Base-by-base conservation (phyloP, 306 rosid genomes). In the Cucurbita pepo region DNA sequence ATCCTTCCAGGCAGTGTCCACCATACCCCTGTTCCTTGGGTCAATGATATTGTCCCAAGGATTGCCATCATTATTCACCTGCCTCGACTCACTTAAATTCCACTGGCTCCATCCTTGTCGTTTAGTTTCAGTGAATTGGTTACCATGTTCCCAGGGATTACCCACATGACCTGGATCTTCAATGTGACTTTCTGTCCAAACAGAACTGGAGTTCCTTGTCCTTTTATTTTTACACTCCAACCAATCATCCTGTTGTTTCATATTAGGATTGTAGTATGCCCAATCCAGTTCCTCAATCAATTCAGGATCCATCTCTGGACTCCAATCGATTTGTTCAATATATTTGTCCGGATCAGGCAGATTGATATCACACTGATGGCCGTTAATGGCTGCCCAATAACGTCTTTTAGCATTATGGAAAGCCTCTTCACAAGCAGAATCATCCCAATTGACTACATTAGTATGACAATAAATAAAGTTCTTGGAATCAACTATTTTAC, bases 381-480 rank as follows among this genome's bases (percentile, higher is more conserved):
- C 85, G 70, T 90, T 88, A 60, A 87, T 77, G 73, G 81, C 83
- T 30, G 84, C 83, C 97, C 96, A 87, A 75, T 80, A 93, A 51
- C 64, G 78, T 22, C 50, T 83, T 77, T 93, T 90, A 15, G 94
- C 97, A 75, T 79, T 87, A 60, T 82, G 89, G 81, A 88, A 90
- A 76, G 90, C 91, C 61, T 87, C 90, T 80, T 90, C 84, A 8
- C 88, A 87, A 55, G 86, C 96, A 69, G 90, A 84, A 70, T 93
- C 96, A 52, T 86, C 79, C 98, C 98, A 93, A 53, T 80, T 63
- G 38, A 80, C 62, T 57, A 90, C 82, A 73, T 79, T 85, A 52
- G 59, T 59, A 79, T 87, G 87, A 77, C 88, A 78, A 69, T 63
- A 71, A 56, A 78, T 59, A 74, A 64, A 66, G 11, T 74, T 76